Conservation (phyloP, 1,139 yeast species). For the Lodderomyces orthopsilosis region DNA sequence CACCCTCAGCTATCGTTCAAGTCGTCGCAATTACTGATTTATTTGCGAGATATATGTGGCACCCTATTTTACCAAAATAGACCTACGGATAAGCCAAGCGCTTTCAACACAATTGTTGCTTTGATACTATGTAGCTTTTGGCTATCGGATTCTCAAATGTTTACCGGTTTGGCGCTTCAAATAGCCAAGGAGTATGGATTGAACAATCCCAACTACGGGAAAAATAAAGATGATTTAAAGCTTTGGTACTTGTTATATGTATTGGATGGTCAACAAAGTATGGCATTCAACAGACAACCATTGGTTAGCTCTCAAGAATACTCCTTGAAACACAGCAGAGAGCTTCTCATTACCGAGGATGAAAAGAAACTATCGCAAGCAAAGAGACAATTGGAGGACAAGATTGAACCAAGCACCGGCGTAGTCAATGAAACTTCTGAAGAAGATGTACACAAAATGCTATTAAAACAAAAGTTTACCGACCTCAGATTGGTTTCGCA, state of each 20-base stretch:
- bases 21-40: conserved; percentile 36
- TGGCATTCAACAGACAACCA: conserved; percentile 58
- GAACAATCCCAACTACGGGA: conserved; percentile 30
- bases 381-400: conserved; percentile 1
- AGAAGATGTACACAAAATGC: conserved; percentile 8
- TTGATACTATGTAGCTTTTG: conserved; percentile 67
- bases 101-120: conserved; percentile 60
- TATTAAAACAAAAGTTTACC: conserved; percentile 25
- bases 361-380: conserved; percentile 4
- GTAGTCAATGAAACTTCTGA: conserved; percentile 7
- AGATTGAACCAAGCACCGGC: conserved; percentile 4
- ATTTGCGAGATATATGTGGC: conserved; percentile 47
- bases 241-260: conserved; percentile 69
- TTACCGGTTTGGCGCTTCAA: conserved; percentile 66
- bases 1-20: conserved; percentile 45
- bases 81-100: conserved; percentile 46
- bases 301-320: conserved; percentile 49
- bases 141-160: conserved; percentile 64
- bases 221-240: conserved; percentile 47
- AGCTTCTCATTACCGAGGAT: conserved; percentile 18
- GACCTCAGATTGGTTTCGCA: conserved; percentile 68
- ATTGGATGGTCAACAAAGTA: conserved; percentile 67
- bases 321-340: conserved; percentile 39
- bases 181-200: conserved; percentile 57
- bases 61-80: conserved; percentile 42